These are phyloP conservation scores for Melaleuca quinquenervia DNA, from an alignment of 345 rosid genomes.

Conservation along the genomic window DNA sequence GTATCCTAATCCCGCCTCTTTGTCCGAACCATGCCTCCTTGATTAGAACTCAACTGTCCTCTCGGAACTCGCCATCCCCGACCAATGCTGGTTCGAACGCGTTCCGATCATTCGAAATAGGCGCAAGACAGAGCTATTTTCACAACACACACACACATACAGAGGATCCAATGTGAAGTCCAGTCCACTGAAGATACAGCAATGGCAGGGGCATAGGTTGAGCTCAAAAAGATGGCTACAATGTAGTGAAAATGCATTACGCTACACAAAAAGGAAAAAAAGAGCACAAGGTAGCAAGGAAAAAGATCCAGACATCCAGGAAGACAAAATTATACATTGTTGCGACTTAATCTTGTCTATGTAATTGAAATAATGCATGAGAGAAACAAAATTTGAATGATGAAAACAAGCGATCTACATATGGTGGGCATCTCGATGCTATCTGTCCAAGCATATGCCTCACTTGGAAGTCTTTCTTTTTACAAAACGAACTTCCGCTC, in stretches of 20 bases:
- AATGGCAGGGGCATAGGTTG: not conserved
- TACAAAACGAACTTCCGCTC: not conserved
- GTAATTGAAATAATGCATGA: not conserved
- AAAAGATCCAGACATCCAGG: not conserved
- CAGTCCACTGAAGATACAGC: not conserved
- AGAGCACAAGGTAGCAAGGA: not conserved
- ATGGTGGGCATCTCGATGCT: not conserved
- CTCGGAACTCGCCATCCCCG: too few relatives aligned
- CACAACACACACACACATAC: too few relatives aligned
- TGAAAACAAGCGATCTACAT: not conserved
- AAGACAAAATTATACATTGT: not conserved
- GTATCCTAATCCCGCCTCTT: too few relatives aligned
- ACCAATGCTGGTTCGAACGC: too few relatives aligned
- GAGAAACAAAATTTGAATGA: not conserved
- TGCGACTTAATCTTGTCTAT: not conserved
- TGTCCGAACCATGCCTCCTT: too few relatives aligned
- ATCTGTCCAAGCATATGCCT: not conserved
- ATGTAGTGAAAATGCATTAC: not conserved
- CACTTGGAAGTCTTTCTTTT: not conserved
- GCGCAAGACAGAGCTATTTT: too few relatives aligned
- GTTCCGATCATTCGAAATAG: too few relatives aligned
- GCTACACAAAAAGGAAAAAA: not conserved
- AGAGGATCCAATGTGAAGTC: not conserved
- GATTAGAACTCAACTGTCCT: too few relatives aligned
- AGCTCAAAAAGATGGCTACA: not conserved